Percentiles rank a stretch among this genome's conserved stretches.
Evolutionary conservation across 495 filamentous ascomycete genomes (phyloP).

Genomic region (Neurospora sp.): DNA sequence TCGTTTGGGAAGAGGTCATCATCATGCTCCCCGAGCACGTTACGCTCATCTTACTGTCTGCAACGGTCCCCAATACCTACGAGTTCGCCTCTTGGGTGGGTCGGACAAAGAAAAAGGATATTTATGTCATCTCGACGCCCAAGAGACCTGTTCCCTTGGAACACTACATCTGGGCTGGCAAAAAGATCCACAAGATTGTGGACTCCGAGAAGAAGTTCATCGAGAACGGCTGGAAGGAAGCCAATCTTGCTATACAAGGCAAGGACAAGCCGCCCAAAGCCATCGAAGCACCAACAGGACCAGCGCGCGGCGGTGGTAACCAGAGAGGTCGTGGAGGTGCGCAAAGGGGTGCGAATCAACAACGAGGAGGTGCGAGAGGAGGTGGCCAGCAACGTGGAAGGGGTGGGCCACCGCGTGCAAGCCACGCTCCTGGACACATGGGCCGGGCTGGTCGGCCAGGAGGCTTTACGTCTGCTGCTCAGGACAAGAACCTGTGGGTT

Average conservation of each 20-base stretch:
- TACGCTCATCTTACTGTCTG: constrained; percentile 86
- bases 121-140: constrained; percentile 95
- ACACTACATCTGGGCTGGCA: constrained; percentile 91
- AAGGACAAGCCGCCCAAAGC: constrained; percentile 62
- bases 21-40: constrained; percentile 98
- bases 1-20: constrained; percentile 99
- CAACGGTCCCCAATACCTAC: constrained; percentile 92
- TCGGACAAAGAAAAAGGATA: constrained; percentile 95
- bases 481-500: constrained; percentile 96
- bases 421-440: constrained; percentile 65
- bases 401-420: constrained; percentile 46
- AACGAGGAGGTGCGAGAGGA: constrained; percentile 47
- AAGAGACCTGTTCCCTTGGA: constrained; percentile 92
- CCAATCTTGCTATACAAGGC: constrained; percentile 70
- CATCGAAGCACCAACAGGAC: constrained; percentile 30
- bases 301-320: constrained; percentile 37
- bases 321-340: constrained; percentile 43
- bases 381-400: constrained; percentile 45
- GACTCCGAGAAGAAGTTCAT: constrained; percentile 83
- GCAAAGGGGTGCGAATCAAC: constrained; percentile 47
- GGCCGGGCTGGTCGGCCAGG: constrained; percentile 72
- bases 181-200: constrained; percentile 88
- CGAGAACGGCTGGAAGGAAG: constrained; percentile 89
- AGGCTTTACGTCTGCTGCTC: constrained; percentile 75
- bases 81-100: constrained; percentile 99